Conservation (phyloP, 495 filamentous ascomycete genomes). For the Wilcoxina mikolae region DNA sequence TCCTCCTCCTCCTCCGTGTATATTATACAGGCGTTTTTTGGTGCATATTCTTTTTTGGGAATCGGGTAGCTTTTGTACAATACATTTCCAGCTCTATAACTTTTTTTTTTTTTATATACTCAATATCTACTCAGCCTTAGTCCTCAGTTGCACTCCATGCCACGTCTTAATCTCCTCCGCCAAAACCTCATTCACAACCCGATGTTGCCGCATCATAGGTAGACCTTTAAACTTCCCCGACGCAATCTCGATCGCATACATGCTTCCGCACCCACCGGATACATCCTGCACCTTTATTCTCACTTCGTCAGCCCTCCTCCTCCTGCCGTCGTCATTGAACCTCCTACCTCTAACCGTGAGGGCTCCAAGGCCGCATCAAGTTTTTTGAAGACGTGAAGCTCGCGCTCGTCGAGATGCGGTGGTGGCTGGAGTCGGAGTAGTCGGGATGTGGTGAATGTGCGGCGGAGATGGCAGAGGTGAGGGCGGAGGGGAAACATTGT, state of each 20-base stretch:
- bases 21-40: too few relatives aligned
- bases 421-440: slow-evolving; percentile 28
- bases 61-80: neutral
- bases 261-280: slow-evolving; percentile 62
- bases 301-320: neutral
- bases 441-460: neutral
- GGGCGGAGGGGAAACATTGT: too few relatives aligned
- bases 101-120: neutral
- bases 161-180: slow-evolving; percentile 56
- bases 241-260: slow-evolving; percentile 60
- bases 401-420: slow-evolving; percentile 36
- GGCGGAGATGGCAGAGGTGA: neutral
- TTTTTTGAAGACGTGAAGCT: slow-evolving; percentile 36
- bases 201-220: slow-evolving; percentile 55
- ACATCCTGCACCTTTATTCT: slow-evolving; percentile 51
- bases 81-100: neutral
- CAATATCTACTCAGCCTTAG: slow-evolving; percentile 29
- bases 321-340: neutral
- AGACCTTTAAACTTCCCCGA: slow-evolving; percentile 50
- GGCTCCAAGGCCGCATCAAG: slow-evolving; percentile 34
- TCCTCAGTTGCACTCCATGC: slow-evolving; percentile 63
- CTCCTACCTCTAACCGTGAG: slow-evolving; percentile 31
- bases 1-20: too few relatives aligned
- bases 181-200: slow-evolving; percentile 52
- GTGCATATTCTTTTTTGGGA: too few relatives aligned